A percentile compares a stretch with the other conserved stretches of the same genome.
Evolutionary conservation across 2,329 filamentous ascomycete species (phyloP).

Genomic region (Endothia cerciana): DNA sequence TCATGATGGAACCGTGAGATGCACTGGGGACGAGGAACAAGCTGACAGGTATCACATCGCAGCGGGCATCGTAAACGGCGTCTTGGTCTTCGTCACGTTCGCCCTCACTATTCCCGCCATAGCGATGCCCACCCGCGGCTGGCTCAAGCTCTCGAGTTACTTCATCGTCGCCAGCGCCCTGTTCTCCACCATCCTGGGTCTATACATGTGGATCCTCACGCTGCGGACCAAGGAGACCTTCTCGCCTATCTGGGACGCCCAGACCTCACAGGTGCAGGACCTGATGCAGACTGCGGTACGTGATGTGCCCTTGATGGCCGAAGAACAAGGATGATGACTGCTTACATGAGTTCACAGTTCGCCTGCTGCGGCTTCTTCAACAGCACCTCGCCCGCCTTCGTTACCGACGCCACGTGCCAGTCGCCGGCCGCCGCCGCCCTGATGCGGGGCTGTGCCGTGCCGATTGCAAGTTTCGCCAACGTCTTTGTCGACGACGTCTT

Average conservation of each 20-base stretch:
- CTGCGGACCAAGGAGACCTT: slow-evolving; percentile 69
- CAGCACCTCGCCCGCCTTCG: slow-evolving; percentile 71
- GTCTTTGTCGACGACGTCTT: slow-evolving; percentile 75
- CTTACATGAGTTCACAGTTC: slow-evolving; percentile 57
- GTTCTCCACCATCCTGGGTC: slow-evolving; percentile 68
- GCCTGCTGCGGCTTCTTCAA: slow-evolving; percentile 81
- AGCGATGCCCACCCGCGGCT: slow-evolving; percentile 66
- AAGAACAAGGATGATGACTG: neutral
- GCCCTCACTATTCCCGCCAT: slow-evolving; percentile 72
- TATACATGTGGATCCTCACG: slow-evolving; percentile 75
- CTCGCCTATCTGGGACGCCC: slow-evolving; percentile 60
- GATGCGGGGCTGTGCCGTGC: slow-evolving; percentile 69
- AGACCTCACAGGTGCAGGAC: slow-evolving; percentile 62
- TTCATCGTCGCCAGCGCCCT: slow-evolving; percentile 63
- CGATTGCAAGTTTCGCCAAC: slow-evolving; percentile 72
- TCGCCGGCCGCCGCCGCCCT: slow-evolving; percentile 72
- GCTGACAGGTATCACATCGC: slow-evolving; percentile 18
- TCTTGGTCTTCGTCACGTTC: slow-evolving; percentile 73
- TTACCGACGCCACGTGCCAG: slow-evolving; percentile 69
- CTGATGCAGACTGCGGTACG: slow-evolving; percentile 72
- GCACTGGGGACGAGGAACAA: slow-evolving; percentile 18
- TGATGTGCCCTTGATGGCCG: slow-evolving; percentile 24
- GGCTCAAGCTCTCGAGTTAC: slow-evolving; percentile 72
- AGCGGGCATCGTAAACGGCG: slow-evolving; percentile 74
- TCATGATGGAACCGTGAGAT: neutral